phyloP scores from a whole-genome alignment of 768 basidiomycete genomes.

The Amanita subjunquillea region DNA sequence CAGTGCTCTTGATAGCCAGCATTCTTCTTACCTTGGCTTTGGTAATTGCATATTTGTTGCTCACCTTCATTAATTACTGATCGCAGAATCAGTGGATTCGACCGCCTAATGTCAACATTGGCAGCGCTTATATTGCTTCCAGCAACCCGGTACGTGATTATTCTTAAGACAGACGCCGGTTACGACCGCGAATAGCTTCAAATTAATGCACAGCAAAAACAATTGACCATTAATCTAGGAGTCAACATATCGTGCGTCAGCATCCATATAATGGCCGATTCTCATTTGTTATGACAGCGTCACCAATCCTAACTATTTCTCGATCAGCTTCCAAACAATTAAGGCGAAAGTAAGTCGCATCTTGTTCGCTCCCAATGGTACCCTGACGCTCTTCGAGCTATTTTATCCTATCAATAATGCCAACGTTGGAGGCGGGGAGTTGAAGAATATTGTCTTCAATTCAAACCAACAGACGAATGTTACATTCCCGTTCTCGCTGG shows the following conservation, averaged over 20 bases:
- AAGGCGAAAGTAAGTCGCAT: slow-evolving; percentile 38
- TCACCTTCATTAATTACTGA: neutral
- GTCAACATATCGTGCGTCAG: slow-evolving; percentile 54
- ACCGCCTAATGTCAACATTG: slow-evolving; percentile 59
- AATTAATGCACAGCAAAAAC: slow-evolving; percentile 26
- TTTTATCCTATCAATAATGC: slow-evolving; percentile 70
- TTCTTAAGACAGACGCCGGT: neutral
- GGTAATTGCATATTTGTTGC: slow-evolving; percentile 29
- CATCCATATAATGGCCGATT: slow-evolving; percentile 3
- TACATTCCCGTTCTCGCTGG: slow-evolving; percentile 66
- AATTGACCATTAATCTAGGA: slow-evolving; percentile 47
- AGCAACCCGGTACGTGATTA: slow-evolving; percentile 31
- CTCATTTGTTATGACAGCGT: slow-evolving; percentile 34
- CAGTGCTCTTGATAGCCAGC: slow-evolving; percentile 53
- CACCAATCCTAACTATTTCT: slow-evolving; percentile 74
- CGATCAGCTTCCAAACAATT: slow-evolving; percentile 54
- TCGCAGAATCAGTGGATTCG: slow-evolving; percentile 51
- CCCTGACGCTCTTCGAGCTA: slow-evolving; percentile 30
- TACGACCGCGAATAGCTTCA: slow-evolving; percentile 15
- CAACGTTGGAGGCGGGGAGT: slow-evolving; percentile 51
- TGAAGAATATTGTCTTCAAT: slow-evolving; percentile 34
- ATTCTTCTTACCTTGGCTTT: slow-evolving; percentile 57
- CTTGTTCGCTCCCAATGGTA: neutral
- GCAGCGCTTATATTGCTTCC: slow-evolving; percentile 30
- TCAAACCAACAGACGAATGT: slow-evolving; percentile 51